Base-by-base conservation (phyloP, 768 basidiomycete genomes). In the Suillus variegatus region DNA sequence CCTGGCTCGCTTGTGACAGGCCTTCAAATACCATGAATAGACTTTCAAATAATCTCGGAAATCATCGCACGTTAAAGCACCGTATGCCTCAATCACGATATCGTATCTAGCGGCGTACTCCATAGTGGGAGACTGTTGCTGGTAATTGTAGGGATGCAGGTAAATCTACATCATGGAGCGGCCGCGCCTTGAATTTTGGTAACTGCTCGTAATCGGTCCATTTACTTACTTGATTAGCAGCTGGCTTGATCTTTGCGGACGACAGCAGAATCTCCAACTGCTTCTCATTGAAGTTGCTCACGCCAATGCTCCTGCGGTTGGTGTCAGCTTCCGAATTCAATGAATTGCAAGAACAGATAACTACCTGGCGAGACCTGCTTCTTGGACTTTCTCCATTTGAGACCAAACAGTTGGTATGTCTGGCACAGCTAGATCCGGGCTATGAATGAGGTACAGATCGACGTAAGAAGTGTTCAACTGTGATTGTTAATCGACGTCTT, bases 391-490 rank as follows among this genome's bases (percentile, higher is more conserved):
- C 70, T 90, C 89, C 81, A 92, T 84, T 71, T 87, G 78, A 36
- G 76, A 81, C 90, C 90, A 92, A 4, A 81, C 80, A 51, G 82
- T 85, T 1, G 85, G 83, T 47, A 89, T 88, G 66, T 90, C 86
- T 0, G 87, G 86, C 25, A 74, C 68, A 10, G 85, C 86, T 22
- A 86, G 72, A 2, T 78, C 68, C 9, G 89, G 88, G 62, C 74
- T 69, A 72, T 92, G 90, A 55, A 92, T 87, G 56, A 92, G 83
- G 74, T 92, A 92, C 44, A 92, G 73, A 73, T 93, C 89, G 14
- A 92, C 83, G 67, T 88, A 88, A 1, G 80, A 70, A 6, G 92
- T 78, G 0, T 88, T 88, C 22, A 91, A 81, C 90, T 91, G 68
- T 14, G 36, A 65, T 43, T 32, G 25, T 60, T 20, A 32, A 43